Conservation (phyloP, 2,329 filamentous ascomycete genomes). For the Pseudogymnoascus sp. region DNA sequence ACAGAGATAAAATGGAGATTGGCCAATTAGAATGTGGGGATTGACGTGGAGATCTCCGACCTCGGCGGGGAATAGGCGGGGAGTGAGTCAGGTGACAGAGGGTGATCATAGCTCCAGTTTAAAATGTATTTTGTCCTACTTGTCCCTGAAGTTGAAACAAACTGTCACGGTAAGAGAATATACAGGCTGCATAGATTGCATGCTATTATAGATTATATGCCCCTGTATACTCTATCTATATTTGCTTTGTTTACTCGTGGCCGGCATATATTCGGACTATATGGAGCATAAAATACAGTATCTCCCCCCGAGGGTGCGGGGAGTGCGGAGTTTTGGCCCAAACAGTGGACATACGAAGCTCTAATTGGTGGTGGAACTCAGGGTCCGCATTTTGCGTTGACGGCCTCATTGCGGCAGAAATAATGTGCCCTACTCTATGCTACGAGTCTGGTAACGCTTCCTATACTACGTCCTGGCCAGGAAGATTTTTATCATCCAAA, state of each 20-base stretch:
- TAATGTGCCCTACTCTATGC: not conserved
- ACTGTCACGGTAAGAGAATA: too few species aligned
- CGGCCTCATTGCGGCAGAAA: not conserved
- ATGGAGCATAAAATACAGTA: not conserved
- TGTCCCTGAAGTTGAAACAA: not conserved
- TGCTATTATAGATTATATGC: not conserved
- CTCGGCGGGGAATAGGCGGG: slow-evolving; percentile 7
- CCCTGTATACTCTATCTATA: not conserved
- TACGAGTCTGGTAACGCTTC: not conserved
- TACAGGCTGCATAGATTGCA: not conserved
- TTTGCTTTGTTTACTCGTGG: not conserved
- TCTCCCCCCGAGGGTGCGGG: not conserved
- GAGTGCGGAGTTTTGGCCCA: slow-evolving; percentile 6
- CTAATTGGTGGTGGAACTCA: slow-evolving; percentile 7
- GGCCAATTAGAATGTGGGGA: not conserved
- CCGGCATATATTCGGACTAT: not conserved
- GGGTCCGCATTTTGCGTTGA: not conserved
- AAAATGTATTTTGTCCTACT: slow-evolving; percentile 3
- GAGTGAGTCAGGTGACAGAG: not conserved
- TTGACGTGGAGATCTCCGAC: slow-evolving; percentile 5
- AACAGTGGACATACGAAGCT: not conserved
- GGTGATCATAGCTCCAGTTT: not conserved
- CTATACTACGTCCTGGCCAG: not conserved
- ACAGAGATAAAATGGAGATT: not conserved
- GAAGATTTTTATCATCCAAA: not conserved